Evolutionary conservation across 345 rosid species (phyloP).

Genomic region (Dipteronia sinensis): DNA sequence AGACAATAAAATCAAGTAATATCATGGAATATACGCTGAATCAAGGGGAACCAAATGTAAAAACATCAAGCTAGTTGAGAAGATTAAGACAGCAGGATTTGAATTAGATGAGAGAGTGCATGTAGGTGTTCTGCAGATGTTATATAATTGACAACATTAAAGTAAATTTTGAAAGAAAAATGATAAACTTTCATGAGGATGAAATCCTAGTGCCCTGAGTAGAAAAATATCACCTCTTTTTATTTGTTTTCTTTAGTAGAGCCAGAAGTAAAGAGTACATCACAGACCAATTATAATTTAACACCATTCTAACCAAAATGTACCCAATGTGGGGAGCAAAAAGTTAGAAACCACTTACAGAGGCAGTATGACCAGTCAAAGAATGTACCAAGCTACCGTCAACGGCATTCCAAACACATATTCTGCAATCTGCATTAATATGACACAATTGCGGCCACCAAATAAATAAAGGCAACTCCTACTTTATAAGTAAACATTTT

Average conservation of each 20-base stretch:
- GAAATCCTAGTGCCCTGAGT: background rate
- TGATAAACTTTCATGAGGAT: background rate
- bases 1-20: background rate
- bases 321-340: background rate
- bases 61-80: slow-evolving; percentile 10
- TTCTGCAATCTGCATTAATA: slow-evolving; percentile 89
- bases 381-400: slow-evolving; percentile 98
- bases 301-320: background rate
- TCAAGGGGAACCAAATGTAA: background rate
- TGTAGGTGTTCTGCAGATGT: background rate
- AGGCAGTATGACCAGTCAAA: slow-evolving; percentile 92
- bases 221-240: background rate
- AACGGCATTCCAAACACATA: slow-evolving; percentile 99
- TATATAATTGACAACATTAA: background rate
- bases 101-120: background rate
- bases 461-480: slow-evolving; percentile 12
- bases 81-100: background rate
- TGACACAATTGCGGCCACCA: slow-evolving; percentile 11
- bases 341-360: slow-evolving; percentile 56
- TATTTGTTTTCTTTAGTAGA: background rate
- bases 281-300: background rate
- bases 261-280: background rate
- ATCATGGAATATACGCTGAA: slow-evolving; percentile 3
- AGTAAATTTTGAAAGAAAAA: background rate
- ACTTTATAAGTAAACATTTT: slow-evolving; percentile 2